phyloP scores from a whole-genome alignment of 371 early-diverging fungal species.

The Actinomortierella ambigua region DNA sequence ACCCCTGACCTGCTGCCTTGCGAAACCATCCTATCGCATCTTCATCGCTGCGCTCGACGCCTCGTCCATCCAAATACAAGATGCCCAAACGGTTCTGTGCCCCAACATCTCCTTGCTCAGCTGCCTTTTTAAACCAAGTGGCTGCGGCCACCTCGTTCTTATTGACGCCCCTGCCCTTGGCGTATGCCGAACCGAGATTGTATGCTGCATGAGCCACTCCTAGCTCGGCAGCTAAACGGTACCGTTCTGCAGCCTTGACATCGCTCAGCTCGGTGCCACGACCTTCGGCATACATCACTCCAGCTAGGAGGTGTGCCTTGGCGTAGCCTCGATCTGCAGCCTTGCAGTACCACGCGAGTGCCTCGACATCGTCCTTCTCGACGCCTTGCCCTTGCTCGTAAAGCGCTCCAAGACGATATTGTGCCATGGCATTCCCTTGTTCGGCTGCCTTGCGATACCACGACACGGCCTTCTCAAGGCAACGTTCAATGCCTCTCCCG shows the following conservation, averaged over 20 bases:
- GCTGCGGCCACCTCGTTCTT: too few relatives aligned
- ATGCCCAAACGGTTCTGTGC: slow-evolving; percentile 7
- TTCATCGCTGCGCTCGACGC: not conserved
- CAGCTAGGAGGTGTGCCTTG: slow-evolving; percentile 84
- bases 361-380: slow-evolving; percentile 57
- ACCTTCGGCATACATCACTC: slow-evolving; percentile 85
- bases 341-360: slow-evolving; percentile 74
- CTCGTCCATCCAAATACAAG: too few relatives aligned
- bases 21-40: slow-evolving; percentile 72
- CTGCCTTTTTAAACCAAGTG: slow-evolving; percentile 73
- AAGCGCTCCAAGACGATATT: slow-evolving; percentile 74
- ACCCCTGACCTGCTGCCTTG: slow-evolving; percentile 54
- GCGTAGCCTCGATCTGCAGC: slow-evolving; percentile 83
- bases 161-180: slow-evolving; percentile 72
- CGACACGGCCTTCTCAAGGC: slow-evolving; percentile 69
- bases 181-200: slow-evolving; percentile 84
- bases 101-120: slow-evolving; percentile 59
- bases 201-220: slow-evolving; percentile 48
- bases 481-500: slow-evolving; percentile 75
- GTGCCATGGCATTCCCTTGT: slow-evolving; percentile 80
- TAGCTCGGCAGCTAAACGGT: slow-evolving; percentile 52
- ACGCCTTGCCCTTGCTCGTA: slow-evolving; percentile 84
- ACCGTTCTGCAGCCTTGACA: slow-evolving; percentile 56
- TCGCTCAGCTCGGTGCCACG: slow-evolving; percentile 63
- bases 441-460: slow-evolving; percentile 70